Conservation (phyloP, 169 alveolate genomes). For the Babesia ovata region DNA sequence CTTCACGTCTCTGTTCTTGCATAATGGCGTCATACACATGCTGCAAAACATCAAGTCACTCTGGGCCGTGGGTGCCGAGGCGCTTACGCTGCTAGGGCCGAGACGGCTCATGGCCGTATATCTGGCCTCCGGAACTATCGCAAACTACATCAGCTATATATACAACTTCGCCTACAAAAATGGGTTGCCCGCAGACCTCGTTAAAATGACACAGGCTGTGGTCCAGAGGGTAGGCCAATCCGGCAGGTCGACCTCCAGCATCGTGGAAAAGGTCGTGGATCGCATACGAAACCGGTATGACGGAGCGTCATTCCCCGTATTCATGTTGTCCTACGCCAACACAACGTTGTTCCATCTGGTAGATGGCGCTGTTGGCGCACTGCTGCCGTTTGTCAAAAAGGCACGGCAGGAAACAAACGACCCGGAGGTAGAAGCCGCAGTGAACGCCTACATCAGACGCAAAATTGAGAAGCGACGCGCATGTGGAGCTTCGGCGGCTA, state of each 20-base stretch:
- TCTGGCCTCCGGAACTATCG: constrained; percentile 48
- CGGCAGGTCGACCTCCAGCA: constrained; percentile 20
- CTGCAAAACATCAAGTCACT: constrained; percentile 50
- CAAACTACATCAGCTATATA: constrained; percentile 64
- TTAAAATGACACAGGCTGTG: constrained; percentile 27
- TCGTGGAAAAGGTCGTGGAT: constrained; percentile 46
- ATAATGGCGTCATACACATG: constrained; percentile 54
- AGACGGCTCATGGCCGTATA: constrained; percentile 26
- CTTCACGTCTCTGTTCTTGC: constrained; percentile 61
- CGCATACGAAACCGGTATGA: constrained; percentile 26
- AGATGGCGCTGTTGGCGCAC: neutral
- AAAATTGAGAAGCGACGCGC: constrained; percentile 1
- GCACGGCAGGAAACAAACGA: neutral
- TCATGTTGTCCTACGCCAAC: constrained; percentile 30
- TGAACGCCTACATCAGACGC: constrained; percentile 12
- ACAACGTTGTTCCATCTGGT: constrained; percentile 23
- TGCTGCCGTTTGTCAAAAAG: constrained; percentile 3
- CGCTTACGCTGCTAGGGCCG: constrained; percentile 39
- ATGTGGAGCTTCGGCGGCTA: constrained; percentile 67
- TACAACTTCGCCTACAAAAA: constrained; percentile 57
- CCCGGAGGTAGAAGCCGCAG: constrained; percentile 8
- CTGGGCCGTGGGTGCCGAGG: constrained; percentile 44
- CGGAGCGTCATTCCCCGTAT: constrained; percentile 24
- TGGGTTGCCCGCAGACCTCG: constrained; percentile 63
- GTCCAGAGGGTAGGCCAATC: constrained; percentile 35